Evolutionary conservation across 2,329 filamentous ascomycete species (phyloP).

Genomic region (Alternaria sp.): DNA sequence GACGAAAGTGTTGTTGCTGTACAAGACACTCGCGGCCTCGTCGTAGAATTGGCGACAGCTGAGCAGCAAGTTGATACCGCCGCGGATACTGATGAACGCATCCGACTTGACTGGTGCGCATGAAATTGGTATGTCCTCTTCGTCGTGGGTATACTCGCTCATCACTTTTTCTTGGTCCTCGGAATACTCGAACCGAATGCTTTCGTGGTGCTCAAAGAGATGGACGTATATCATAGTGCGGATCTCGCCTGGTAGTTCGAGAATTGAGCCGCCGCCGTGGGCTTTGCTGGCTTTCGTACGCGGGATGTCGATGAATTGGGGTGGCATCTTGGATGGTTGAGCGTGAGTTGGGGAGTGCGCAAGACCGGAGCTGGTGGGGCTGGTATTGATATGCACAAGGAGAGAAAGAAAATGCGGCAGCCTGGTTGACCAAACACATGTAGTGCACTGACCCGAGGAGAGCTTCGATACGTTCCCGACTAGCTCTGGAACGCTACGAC

Average conservation of each 20-base stretch:
- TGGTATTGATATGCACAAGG: rapidly evolving
- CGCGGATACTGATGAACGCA: background rate
- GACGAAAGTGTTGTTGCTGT: background rate
- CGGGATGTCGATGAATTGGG: background rate
- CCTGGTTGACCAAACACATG: background rate
- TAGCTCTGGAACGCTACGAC: background rate
- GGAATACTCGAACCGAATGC: background rate
- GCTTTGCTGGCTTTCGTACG: background rate
- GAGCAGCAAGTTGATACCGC: background rate
- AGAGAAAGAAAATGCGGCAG: background rate
- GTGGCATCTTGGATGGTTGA: rapidly evolving
- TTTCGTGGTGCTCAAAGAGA: background rate
- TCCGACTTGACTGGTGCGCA: background rate
- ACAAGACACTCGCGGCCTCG: background rate
- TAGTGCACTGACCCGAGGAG: background rate
- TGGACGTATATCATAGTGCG: background rate
- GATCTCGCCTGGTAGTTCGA: background rate
- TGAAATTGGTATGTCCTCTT: background rate
- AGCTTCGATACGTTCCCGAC: too few relatives aligned
- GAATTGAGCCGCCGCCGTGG: background rate
- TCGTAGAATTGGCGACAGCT: background rate
- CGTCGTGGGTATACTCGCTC: background rate
- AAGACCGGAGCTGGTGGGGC: rapidly evolving
- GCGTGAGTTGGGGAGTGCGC: rapidly evolving
- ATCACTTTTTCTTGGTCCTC: background rate